Evolutionary conservation across 2,329 filamentous ascomycete species (phyloP), one percentile per base, ranked within the genome.

Genomic region (Aspergillus caelatus): DNA sequence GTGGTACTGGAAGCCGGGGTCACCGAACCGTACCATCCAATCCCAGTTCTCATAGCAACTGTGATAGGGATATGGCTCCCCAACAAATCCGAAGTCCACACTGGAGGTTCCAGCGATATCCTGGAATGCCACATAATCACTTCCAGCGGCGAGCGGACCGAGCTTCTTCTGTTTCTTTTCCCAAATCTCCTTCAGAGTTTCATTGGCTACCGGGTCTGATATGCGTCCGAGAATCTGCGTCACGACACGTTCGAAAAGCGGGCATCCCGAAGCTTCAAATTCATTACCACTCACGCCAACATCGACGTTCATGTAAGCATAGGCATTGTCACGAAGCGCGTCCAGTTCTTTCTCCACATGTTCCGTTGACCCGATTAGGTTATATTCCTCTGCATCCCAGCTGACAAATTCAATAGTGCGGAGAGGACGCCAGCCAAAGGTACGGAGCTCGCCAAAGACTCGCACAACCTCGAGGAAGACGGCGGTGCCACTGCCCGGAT

Each of bases 321-420:
- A 88, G 0, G 87, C 94, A 70, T 95, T 86, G 21, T 85, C 81
- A 48, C 92, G 89, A 8, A 99, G 83, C 3, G 81, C 77, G 0
- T 94, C 88, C 32, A 93, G 83, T 69, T 94, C 89, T 54, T 91
- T 90, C 79, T 99, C 95, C 53, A 99, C 95, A 72, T 91, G 94
- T 77, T 99, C 95, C 1, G 95, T 98, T 12, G 93, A 96, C 10
- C 95, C 95, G 62, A 97, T 91, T 53, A 95, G 82, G 77, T 97
- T 97, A 81, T 97, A 98, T 77, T 94, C 93, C 70, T 90, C 90
- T 4, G 88, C 95, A 76, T 99, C 95, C 95, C 95, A 99, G 39
- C 92, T 97, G 73, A 94, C 93, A 77, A 99, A 98, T 76, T 96
- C 91, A 67, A 99, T 96, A 4, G 93, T 96, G n/a, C 95, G 90